Evolutionary conservation across 805 yeast species (phyloP), one percentile per base, ranked within the genome.

Genomic region (Ogataea parapolymorpha): DNA sequence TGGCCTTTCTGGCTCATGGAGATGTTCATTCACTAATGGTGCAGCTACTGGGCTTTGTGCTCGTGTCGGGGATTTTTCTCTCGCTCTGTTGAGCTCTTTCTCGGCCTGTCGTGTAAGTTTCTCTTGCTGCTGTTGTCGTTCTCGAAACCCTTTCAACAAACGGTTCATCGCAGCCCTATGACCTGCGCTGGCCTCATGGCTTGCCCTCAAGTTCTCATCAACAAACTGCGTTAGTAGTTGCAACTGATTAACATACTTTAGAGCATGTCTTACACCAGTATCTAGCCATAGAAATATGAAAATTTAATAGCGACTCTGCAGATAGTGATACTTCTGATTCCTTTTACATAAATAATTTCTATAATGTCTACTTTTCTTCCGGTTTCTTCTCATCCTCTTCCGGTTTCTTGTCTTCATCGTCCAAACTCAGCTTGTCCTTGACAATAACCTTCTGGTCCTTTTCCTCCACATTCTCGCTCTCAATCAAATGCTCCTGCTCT

Each of bases 381-480:
- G 8, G 10, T 7, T 20, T 20, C 22, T 20, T 16, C 16, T 32
- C 18, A 14, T 37, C 28, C n/a, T 16, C 15, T 3, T 20, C 32
- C 12, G 33, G 35, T 26, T 41, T 35, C n/a, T 32, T 25, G 23
- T 45, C 49, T 15, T 49, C 58, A 35, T 77, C 85, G 52, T 81
- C 88, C 48, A 81, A 64, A 53, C 74, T 79, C 53, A 80, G 59
- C 45, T 71, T 72, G 59, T 82, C 89, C 53, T 75, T 75, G 31
- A 83, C 82, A 52, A 73, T 71, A 29, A 81, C 77, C 45, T 77
- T 71, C 40, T 62, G 59, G 35, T 77, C 69, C 56, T 77, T 77
- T 63, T 87, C 96, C 66, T 93, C 90, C 59, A 79, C 75, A 61
- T 83, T 87, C 68, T 91, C 99, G 59, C 86, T 93, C 64, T 85